Evolutionary conservation across 2,329 filamentous ascomycete genomes (phyloP).

Genomic region (Hortaea sp.): DNA sequence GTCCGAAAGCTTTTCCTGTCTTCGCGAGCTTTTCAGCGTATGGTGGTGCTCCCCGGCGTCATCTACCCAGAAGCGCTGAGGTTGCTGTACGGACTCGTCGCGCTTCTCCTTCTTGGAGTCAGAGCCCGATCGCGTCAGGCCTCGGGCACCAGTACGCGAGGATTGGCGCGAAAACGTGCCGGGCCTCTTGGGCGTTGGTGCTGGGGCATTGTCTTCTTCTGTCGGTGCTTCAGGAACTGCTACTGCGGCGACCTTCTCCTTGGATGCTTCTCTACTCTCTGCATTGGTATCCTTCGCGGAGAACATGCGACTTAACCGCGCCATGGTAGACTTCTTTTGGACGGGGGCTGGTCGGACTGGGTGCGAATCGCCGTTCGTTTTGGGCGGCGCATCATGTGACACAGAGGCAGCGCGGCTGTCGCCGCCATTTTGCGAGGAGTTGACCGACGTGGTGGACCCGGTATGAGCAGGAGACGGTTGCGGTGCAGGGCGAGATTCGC

Average conservation of each 20-base stretch:
- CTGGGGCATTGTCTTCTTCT: constrained; percentile 14
- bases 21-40: constrained; percentile 75
- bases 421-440: constrained; percentile 20
- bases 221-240: constrained; percentile 18
- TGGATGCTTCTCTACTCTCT: constrained; percentile 9
- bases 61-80: constrained; percentile 46
- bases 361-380: constrained; percentile 14
- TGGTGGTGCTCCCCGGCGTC: constrained; percentile 72
- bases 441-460: constrained; percentile 33
- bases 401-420: background rate
- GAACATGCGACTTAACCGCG: constrained; percentile 34
- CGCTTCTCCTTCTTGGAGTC: constrained; percentile 23
- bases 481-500: background rate
- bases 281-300: constrained; percentile 25
- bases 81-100: constrained; percentile 13
- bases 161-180: constrained; percentile 19
- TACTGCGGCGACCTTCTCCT: constrained; percentile 12
- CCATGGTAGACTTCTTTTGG: constrained; percentile 30
- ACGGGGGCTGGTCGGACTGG: constrained; percentile 12
- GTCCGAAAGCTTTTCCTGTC: constrained; percentile 89
- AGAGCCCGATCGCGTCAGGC: constrained; percentile 18
- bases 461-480: constrained; percentile 27
- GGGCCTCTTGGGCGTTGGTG: constrained; percentile 11
- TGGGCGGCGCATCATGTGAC: background rate
- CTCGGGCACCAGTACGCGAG: constrained; percentile 13